Percentiles rank a stretch among this genome's conserved stretches.
Evolutionary conservation across 2,329 filamentous ascomycete species (phyloP).

Genomic region (Paraphaeosphaeria sporulosa): DNA sequence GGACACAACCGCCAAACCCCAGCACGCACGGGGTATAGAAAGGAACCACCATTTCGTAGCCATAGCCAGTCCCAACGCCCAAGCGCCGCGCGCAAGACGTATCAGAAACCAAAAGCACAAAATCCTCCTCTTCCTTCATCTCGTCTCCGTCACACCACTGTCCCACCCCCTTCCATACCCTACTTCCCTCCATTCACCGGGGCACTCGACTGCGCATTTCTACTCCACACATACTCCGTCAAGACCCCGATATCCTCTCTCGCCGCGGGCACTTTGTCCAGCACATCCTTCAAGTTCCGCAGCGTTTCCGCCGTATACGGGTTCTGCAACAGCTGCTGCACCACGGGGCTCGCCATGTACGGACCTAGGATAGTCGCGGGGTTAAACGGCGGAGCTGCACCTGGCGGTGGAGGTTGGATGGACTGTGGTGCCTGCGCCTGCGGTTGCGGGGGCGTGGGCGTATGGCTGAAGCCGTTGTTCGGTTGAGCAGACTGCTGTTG

Average conservation of each 20-base stretch:
- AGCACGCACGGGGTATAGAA: conserved; percentile 9
- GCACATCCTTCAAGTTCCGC: conserved; percentile 73
- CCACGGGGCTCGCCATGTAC: conserved; percentile 52
- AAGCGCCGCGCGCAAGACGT: too few relatives aligned
- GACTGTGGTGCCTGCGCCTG: conserved; percentile 8
- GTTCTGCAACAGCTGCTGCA: conserved; percentile 46
- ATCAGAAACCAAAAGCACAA: too few relatives aligned
- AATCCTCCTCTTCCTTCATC: too few relatives aligned
- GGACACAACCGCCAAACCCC: neutral
- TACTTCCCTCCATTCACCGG: too few relatives aligned
- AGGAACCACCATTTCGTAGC: neutral
- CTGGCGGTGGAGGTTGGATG: neutral
- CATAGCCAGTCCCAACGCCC: neutral
- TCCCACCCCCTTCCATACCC: too few relatives aligned
- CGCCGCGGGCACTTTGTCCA: conserved; percentile 70
- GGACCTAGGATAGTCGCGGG: conserved; percentile 51
- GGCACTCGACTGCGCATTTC: neutral
- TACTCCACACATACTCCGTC: conserved; percentile 28
- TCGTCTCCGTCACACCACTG: too few relatives aligned
- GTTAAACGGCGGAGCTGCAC: conserved; percentile 16
- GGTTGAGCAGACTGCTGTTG: neutral
- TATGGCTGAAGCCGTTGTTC: conserved; percentile 14
- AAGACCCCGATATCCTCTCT: conserved; percentile 61
- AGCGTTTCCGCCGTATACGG: conserved; percentile 65
- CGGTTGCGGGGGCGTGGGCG: conserved; percentile 18